These are phyloP conservation scores for Penicillium crustosum DNA, from an alignment of 2,329 filamentous ascomycete genomes.

Conservation along the genomic window DNA sequence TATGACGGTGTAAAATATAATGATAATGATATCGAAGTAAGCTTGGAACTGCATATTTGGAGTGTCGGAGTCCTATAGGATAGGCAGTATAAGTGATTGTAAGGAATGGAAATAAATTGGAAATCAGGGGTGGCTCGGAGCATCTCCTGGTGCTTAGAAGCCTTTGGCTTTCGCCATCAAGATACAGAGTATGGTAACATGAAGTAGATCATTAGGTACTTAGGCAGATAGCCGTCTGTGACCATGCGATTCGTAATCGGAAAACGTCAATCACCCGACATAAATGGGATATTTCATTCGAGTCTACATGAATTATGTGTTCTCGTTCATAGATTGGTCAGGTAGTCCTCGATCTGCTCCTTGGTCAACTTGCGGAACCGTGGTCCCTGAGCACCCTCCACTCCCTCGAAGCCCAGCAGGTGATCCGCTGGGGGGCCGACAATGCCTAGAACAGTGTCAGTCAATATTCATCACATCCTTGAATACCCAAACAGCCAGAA, in stretches of 20 bases:
- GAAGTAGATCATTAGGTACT: background rate
- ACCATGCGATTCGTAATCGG: constrained; percentile 12
- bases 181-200: background rate
- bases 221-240: constrained; percentile 5
- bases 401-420: constrained; percentile 73
- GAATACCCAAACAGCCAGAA: background rate
- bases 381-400: constrained; percentile 45
- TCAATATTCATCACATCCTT: background rate
- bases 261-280: constrained; percentile 1
- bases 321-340: constrained; percentile 82
- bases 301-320: constrained; percentile 17
- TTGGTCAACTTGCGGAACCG: constrained; percentile 71
- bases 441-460: constrained; percentile 64
- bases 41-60: background rate
- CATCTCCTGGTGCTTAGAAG: background rate
- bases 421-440: constrained; percentile 93
- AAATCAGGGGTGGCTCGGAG: background rate
- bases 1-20: background rate
- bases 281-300: constrained; percentile 19
- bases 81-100: background rate
- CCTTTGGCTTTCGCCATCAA: background rate
- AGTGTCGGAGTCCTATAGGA: background rate
- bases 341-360: constrained; percentile 98
- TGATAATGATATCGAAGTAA: background rate
- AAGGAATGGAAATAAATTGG: background rate